Evolutionary conservation across 768 basidiomycete species (phyloP).

Genomic region (Lentinus brumalis): DNA sequence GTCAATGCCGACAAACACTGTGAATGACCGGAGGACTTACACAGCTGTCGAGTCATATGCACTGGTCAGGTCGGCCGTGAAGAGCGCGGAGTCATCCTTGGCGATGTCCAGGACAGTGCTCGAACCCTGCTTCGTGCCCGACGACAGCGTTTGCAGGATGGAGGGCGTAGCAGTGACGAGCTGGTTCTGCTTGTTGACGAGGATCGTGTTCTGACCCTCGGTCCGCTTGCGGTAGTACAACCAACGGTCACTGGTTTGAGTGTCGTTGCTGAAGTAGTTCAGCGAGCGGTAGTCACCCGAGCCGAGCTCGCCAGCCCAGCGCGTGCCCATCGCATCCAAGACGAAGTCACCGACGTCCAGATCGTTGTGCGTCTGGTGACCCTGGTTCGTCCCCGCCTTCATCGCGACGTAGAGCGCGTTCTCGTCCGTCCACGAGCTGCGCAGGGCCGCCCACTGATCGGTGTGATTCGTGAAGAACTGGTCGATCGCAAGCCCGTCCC

Average conservation of each 20-base stretch:
- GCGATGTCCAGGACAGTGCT: slow-evolving; percentile 76
- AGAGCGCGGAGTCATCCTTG: slow-evolving; percentile 75
- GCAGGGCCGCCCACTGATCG: slow-evolving; percentile 90
- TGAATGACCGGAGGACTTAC: slow-evolving; percentile 45
- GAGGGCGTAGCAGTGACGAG: slow-evolving; percentile 68
- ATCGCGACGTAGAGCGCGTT: slow-evolving; percentile 84
- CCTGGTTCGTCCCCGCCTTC: slow-evolving; percentile 80
- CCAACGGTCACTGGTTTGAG: slow-evolving; percentile 76
- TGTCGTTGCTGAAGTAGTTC: slow-evolving; percentile 78
- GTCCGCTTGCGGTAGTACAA: slow-evolving; percentile 95
- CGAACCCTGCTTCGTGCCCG: slow-evolving; percentile 66
- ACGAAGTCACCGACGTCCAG: slow-evolving; percentile 96
- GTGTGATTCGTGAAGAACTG: slow-evolving; percentile 69
- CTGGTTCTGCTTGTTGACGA: slow-evolving; percentile 80
- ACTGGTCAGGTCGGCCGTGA: slow-evolving; percentile 71
- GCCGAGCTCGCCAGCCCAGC: slow-evolving; percentile 95
- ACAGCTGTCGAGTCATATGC: slow-evolving; percentile 63
- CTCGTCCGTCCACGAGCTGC: slow-evolving; percentile 90
- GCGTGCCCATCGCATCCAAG: slow-evolving; percentile 87
- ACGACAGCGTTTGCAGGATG: slow-evolving; percentile 50
- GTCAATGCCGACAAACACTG: slow-evolving; percentile 3
- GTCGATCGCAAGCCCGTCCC: slow-evolving; percentile 85
- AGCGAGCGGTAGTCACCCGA: slow-evolving; percentile 79
- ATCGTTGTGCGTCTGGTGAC: slow-evolving; percentile 94
- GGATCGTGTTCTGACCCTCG: slow-evolving; percentile 94